Evolutionary conservation across 2,329 filamentous ascomycete genomes (phyloP), one percentile per base, ranked within the genome.

Genomic region (Teratosphaeria zuluensis): DNA sequence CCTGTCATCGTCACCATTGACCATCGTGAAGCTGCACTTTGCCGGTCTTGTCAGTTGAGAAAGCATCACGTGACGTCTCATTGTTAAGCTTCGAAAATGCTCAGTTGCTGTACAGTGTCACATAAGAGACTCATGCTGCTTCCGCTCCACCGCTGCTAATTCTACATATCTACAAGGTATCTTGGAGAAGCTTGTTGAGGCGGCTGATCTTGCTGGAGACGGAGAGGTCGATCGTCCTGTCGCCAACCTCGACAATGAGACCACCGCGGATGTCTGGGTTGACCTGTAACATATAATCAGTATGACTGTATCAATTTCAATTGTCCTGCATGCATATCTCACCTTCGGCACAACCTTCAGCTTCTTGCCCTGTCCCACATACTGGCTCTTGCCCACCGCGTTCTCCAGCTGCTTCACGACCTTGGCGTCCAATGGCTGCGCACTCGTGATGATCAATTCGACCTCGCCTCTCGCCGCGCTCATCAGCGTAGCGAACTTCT

Each of bases 141-240:
- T n/a, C 11, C 42, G n/a, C 2, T 48, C 42, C n/a, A 19, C 42
- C n/a, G 19, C 19, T 48, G 42, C 42, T 48, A 48, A 21, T 24
- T 48, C 42, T 48, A 48, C 61, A 72, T 75, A 77, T 91, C 89
- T 96, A 99, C 89, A 99, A 82, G 77, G 88, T 84, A 80, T 99
- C 94, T 69, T 84, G 92, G 74, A 99, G 88, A 76, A 96, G 87
- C 88, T 97, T 99, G 90, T 99, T 99, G 85, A 99, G 90, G 86
- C 91, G 95, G 76, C 89, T 84, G 78, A 99, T 88, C 84, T 92
- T 95, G 75, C 89, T 82, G 55, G 92, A 92, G 72, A 99, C 92
- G 78, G 88, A 94, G 69, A 96, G 88, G 79, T 99, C 94, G 74
- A 99, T 96, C 76, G 92, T 97, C 74, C 92, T 89, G 83, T 97